These are phyloP conservation scores for Termitomyces sp. DNA, from an alignment of 768 basidiomycete species.

Conservation along the genomic window DNA sequence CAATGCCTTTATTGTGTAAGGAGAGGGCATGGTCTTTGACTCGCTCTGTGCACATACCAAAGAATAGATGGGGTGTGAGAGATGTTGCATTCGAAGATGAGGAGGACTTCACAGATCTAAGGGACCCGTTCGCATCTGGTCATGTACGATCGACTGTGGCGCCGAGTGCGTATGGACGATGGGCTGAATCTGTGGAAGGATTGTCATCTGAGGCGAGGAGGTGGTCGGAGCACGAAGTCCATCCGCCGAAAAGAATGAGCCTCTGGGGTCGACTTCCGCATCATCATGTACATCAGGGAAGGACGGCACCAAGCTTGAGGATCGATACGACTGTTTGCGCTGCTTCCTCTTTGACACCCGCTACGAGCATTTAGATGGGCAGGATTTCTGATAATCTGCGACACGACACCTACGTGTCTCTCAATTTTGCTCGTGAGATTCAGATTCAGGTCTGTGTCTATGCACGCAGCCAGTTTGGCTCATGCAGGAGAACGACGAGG, in stretches of 20 bases:
- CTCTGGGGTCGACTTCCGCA: background rate
- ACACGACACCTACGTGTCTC: no score
- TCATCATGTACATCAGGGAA: background rate
- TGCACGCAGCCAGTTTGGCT: no score
- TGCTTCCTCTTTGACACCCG: background rate
- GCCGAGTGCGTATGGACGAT: background rate
- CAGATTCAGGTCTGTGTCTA: no score
- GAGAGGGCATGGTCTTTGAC: background rate
- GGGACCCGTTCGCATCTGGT: background rate
- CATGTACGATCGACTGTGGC: background rate
- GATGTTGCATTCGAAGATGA: background rate
- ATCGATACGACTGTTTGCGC: constrained; percentile 1
- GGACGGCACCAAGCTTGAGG: background rate
- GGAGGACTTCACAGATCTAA: background rate
- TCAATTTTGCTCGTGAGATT: no score
- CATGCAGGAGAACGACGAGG: no score
- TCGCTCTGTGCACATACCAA: background rate
- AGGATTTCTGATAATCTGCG: no score
- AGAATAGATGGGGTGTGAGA: background rate
- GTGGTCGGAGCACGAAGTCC: background rate
- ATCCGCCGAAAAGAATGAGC: background rate
- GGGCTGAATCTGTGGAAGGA: background rate
- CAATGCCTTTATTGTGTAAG: background rate
- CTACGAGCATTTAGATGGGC: no score
- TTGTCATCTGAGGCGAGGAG: background rate